phyloP scores from a whole-genome alignment of 495 filamentous ascomycete species.

The Podospora comata region DNA sequence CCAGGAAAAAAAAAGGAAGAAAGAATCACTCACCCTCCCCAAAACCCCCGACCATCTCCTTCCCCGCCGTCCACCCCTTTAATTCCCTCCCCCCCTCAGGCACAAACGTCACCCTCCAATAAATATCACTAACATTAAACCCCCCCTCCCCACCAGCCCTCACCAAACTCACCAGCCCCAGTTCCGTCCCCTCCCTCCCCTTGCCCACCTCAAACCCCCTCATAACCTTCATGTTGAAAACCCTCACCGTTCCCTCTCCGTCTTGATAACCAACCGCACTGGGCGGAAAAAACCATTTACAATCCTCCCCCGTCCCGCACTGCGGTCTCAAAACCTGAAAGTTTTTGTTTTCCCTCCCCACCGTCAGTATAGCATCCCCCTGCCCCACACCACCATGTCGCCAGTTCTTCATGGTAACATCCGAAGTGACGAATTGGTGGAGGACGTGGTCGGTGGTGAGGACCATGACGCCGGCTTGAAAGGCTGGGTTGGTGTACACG shows the following conservation, averaged over 20 bases:
- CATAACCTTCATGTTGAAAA: background rate
- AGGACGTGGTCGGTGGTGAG: background rate
- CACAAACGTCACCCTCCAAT: background rate
- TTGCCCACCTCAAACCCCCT: background rate
- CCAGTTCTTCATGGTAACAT: background rate
- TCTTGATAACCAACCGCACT: background rate
- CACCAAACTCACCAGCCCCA: background rate
- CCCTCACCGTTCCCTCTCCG: background rate
- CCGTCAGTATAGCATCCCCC: background rate
- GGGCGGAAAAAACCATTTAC: background rate
- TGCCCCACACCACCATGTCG: background rate
- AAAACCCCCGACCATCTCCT: background rate
- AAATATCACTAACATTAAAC: background rate
- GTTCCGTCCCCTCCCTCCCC: background rate
- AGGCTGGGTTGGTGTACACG: background rate
- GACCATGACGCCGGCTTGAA: background rate
- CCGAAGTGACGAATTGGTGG: background rate
- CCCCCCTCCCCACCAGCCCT: background rate
- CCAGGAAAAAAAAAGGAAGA: background rate
- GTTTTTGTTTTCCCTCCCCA: background rate
- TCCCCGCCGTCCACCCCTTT: background rate
- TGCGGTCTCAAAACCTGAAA: background rate
- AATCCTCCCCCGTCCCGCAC: conserved; percentile 5
- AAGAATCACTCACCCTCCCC: background rate
- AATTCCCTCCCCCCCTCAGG: background rate